Base-by-base conservation (phyloP, 495 filamentous ascomycete genomes). In the Xylaria cubensis region DNA sequence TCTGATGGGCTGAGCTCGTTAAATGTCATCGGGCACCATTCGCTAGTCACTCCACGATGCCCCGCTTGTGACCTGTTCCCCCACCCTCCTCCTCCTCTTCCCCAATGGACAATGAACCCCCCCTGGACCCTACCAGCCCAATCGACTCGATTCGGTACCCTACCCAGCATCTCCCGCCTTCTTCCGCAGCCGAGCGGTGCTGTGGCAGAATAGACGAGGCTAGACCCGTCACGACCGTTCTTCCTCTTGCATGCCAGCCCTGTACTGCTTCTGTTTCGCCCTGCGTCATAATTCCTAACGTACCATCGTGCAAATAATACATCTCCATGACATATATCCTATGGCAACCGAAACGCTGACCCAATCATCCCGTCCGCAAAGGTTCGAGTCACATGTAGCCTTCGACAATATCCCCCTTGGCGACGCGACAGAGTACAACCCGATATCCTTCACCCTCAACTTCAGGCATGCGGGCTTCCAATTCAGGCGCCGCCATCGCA, bases 391-490 rank as follows among this genome's bases (percentile, higher is more conserved):
- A 41, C 88, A 90, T 76, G 95, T 99, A 69, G 95, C 92, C 24
- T 99, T 99, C 79, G 93, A 99, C 83, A 98, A 95, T 19, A 94
- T 98, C 73, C 92, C 94, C 71, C 78, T 81, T 36, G 86, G 85
- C 67, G 86, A 89, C 74, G 77, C 87, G 7, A 88, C 86, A 34
- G 94, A 94, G 74, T 92, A 91, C 72, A 92, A 96, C 78, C 90
- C 94, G 6, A 86, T 94, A 75, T 93, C 93, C 26, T 90, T 97
- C 69, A 97, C 94, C 4, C 85, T 98, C 44, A 94, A 95, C 76
- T 90, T 90, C 69, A 93, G 94, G 78, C 96, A 98, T 81, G 92
- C 91, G 70, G 93, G 95, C 70, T 97, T 98, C 80, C 91, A 93
- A 73, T 92, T 90, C 73, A 92, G 90, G 65, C 89, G 93, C 53